phyloP scores from a whole-genome alignment of 2,329 filamentous ascomycete genomes.

The Alternaria novae-zelandiae region DNA sequence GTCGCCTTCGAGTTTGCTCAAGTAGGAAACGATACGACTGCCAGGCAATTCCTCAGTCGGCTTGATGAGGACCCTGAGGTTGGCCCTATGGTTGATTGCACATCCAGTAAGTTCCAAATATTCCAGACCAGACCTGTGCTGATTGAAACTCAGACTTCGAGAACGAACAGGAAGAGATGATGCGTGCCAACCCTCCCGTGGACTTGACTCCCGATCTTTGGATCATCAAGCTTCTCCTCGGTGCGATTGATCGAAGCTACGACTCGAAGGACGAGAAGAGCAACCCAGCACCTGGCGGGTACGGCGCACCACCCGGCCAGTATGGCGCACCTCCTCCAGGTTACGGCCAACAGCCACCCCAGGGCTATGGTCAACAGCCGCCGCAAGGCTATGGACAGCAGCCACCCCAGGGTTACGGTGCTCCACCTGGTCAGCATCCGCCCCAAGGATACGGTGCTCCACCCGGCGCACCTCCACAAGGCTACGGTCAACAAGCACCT shows the following conservation, averaged over 20 bases:
- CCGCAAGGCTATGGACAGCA: not conserved
- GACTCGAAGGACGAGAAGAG: conserved; percentile 69
- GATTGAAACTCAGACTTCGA: conserved; percentile 61
- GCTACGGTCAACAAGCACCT: conserved; percentile 21
- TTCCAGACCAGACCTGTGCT: not conserved
- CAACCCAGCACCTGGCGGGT: conserved; percentile 45
- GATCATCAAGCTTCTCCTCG: conserved; percentile 71
- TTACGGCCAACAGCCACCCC: conserved; percentile 24
- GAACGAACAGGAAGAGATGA: conserved; percentile 71
- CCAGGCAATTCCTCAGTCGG: conserved; percentile 67
- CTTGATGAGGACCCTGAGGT: conserved; percentile 69
- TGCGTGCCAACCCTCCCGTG: conserved; percentile 65
- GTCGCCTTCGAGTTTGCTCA: conserved; percentile 73
- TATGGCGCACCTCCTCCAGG: conserved; percentile 34
- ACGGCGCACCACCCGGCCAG: conserved; percentile 40
- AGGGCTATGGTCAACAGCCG: conserved; percentile 6
- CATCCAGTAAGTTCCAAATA: conserved; percentile 62
- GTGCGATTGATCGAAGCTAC: conserved; percentile 70
- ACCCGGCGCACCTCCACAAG: conserved; percentile 21
- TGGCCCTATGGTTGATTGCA: conserved; percentile 69
- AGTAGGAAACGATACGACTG: conserved; percentile 70
- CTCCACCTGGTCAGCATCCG: conserved; percentile 17
- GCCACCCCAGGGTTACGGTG: conserved; percentile 10
- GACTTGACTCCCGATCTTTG: conserved; percentile 70
- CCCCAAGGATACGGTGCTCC: conserved; percentile 30